Conservation (phyloP, 306 rosid genomes). For the Cucurbita ficifolia region DNA sequence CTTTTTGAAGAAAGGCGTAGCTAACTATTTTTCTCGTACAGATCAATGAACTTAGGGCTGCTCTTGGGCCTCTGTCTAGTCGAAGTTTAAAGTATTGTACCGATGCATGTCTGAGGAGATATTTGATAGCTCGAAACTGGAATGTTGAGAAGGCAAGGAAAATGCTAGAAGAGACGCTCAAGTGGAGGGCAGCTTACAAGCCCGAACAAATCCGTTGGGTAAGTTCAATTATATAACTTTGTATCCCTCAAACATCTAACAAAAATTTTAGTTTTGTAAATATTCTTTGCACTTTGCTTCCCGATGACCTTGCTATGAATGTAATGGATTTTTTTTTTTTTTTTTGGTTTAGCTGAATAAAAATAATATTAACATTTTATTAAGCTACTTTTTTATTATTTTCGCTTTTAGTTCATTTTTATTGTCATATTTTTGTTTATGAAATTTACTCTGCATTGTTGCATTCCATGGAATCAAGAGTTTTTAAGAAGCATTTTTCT, state of each 20-base stretch:
- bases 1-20: neutral
- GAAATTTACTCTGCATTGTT: neutral
- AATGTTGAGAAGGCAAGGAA: slow-evolving; percentile 45
- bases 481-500: neutral
- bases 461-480: neutral
- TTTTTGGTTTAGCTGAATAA: too few relatives aligned
- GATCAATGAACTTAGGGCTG: slow-evolving; percentile 53
- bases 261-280: neutral
- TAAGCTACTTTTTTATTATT: too few relatives aligned
- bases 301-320: neutral
- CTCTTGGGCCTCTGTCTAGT: slow-evolving; percentile 37
- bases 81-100: slow-evolving; percentile 23
- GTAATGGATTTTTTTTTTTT: neutral
- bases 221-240: neutral
- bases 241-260: neutral
- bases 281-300: neutral
- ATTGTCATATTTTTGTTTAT: neutral
- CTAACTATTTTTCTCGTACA: slow-evolving; percentile 10
- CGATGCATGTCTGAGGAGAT: slow-evolving; percentile 31
- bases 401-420: too few relatives aligned
- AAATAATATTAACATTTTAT: too few relatives aligned
- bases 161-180: slow-evolving; percentile 57
- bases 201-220: slow-evolving; percentile 50
- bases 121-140: slow-evolving; percentile 33
- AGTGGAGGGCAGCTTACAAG: slow-evolving; percentile 56